Percentiles rank a stretch among this genome's conserved stretches.
Conservation (phyloP, 345 rosid genomes). For the Acer saccharum region DNA sequence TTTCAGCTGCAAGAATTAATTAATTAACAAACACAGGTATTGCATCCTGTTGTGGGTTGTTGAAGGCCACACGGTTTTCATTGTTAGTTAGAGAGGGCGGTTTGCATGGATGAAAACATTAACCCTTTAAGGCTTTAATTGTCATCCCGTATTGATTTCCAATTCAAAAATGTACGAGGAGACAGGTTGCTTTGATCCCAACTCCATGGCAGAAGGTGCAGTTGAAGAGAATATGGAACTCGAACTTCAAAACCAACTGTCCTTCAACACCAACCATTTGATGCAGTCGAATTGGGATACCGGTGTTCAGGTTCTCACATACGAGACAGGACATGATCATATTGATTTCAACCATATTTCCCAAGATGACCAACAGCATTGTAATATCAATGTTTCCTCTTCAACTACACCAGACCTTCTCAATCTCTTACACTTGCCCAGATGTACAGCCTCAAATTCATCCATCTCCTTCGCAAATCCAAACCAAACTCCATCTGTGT, state of each 20-base stretch:
- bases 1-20: neutral
- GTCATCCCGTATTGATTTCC: neutral
- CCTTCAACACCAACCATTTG: conserved; percentile 30
- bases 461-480: conserved; percentile 40
- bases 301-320: conserved; percentile 11
- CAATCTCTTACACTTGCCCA: conserved; percentile 61
- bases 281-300: conserved; percentile 42
- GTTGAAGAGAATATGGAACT: conserved; percentile 43
- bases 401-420: conserved; percentile 61
- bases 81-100: conserved; percentile 22
- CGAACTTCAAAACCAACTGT: conserved; percentile 46
- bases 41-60: neutral
- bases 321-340: conserved; percentile 24
- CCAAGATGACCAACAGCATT: conserved; percentile 3
- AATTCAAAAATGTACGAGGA: conserved; percentile 45
- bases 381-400: conserved; percentile 24
- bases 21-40: neutral
- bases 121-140: too few relatives aligned
- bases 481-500: conserved; percentile 21
- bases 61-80: conserved; percentile 5
- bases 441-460: conserved; percentile 45
- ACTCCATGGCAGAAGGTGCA: conserved; percentile 32
- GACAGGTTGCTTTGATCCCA: conserved; percentile 49
- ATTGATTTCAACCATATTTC: conserved; percentile 7
- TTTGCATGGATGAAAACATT: conserved; percentile 11